A percentile compares a stretch with the other conserved stretches of the same genome.
These are phyloP conservation scores for Coffea eugenioides DNA, from an alignment of 257 asterid species.

Conservation along the genomic window DNA sequence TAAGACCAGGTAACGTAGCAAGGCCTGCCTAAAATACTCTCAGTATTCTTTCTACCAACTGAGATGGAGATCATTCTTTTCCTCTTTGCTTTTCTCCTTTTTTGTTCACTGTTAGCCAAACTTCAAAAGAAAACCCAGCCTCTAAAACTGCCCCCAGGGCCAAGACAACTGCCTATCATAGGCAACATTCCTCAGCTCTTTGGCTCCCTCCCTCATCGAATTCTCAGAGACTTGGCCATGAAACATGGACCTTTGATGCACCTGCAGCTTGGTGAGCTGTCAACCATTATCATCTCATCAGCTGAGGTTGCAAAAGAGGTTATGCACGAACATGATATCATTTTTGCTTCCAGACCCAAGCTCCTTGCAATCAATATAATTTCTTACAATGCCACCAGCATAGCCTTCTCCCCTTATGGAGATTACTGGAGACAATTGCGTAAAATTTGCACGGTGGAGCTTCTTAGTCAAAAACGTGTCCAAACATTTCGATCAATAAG, in stretches of 20 bases:
- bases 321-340: not conserved
- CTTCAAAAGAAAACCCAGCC: not conserved
- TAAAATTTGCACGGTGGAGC: not conserved
- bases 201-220: not conserved
- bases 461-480: not conserved
- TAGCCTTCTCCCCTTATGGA: not conserved
- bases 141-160: not conserved
- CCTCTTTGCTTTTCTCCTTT: not conserved
- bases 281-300: not conserved
- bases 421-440: slow-evolving; percentile 3
- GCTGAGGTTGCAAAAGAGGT: not conserved
- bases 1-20: too few species aligned
- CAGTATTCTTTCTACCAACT: not conserved
- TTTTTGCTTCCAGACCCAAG: not conserved
- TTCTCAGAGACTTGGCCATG: not conserved
- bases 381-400: not conserved
- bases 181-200: not conserved
- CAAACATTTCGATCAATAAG: not conserved
- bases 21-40: too few species aligned
- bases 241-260: slow-evolving; percentile 4
- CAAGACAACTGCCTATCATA: not conserved
- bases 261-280: not conserved
- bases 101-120: not conserved
- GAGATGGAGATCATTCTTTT: not conserved
- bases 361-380: not conserved